phyloP scores from a whole-genome alignment of 2,329 filamentous ascomycete genomes.

The Chrysoporthe deuterocubensis region DNA sequence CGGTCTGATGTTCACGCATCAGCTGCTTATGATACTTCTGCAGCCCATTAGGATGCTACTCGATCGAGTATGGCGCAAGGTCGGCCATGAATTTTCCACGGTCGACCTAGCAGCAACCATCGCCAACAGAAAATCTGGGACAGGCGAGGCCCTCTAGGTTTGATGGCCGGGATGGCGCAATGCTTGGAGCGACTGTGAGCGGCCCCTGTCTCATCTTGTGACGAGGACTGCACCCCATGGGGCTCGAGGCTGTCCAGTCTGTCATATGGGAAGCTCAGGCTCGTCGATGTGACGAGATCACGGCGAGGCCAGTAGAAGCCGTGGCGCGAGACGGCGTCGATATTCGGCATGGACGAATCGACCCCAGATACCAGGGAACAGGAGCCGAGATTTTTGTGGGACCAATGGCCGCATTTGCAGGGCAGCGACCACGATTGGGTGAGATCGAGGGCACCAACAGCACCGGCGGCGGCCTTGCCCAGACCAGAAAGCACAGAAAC shows the following conservation, averaged over 20 bases:
- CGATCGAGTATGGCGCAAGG: constrained; percentile 36
- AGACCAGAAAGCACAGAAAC: constrained; percentile 28
- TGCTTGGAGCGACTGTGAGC: constrained; percentile 8
- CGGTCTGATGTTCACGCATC: constrained; percentile 32
- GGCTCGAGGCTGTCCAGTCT: not conserved
- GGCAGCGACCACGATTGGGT: constrained; percentile 1
- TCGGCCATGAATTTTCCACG: constrained; percentile 27
- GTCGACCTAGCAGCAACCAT: not conserved
- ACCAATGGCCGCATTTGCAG: constrained; percentile 2
- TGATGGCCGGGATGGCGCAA: constrained; percentile 8
- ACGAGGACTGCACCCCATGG: constrained; percentile 2
- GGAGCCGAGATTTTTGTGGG: constrained; percentile 24
- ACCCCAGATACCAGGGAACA: constrained; percentile 20
- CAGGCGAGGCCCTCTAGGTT: not conserved
- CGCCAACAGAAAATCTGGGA: not conserved
- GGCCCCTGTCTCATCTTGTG: constrained; percentile 28
- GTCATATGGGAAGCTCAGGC: not conserved
- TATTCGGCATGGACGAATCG: constrained; percentile 9
- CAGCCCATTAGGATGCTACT: constrained; percentile 35
- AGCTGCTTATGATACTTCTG: constrained; percentile 43
- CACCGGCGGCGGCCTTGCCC: constrained; percentile 21
- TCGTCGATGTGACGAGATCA: not conserved
- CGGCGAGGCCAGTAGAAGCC: too few relatives aligned
- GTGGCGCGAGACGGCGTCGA: not conserved
- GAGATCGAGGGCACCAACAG: not conserved